Base-by-base conservation (phyloP, 2,329 filamentous ascomycete species). In the Penicillium psychrosexuale region DNA sequence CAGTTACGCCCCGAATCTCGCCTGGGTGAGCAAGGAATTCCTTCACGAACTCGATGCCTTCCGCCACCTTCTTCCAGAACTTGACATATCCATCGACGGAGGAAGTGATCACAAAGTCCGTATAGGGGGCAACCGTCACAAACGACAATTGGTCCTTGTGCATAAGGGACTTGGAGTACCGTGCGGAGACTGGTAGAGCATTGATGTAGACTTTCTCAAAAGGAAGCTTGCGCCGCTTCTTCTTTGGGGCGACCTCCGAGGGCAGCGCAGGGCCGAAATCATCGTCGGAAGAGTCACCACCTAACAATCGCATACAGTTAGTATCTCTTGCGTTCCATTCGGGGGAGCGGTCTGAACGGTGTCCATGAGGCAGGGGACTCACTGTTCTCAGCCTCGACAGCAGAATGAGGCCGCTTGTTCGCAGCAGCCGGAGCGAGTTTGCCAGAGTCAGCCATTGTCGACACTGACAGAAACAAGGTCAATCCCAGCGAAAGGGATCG, bases 131-230 rank as follows among this genome's bases (percentile, higher is more conserved):
- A 72, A 96, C 86, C 12, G 87, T 95, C 60, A 90, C 84, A 67
- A 92, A 97, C 54, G 88, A 84, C 47, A 99, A 77, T 75, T 96
- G 91, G 64, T 99, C 94, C 77, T 93, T 92, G 82, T 99, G 94
- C 95, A 99, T 99, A 68, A 99, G 80, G 43, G 94, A 97, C 69
- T 92, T 96, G 55, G 89, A 96, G 76, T 99, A 99, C 43, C 90
- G 88, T 36, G 81, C 68, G 19, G 90, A 89, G 47, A 84, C 84
- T 5, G 94, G 94, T 36, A 99, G 82, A 37, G 94, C 93, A 55
- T 90, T 90, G 60, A 97, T 80, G 75, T 97, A 97, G 66, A 97
- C 86, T 73, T 94, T 96, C 76, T 97, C 93, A 77, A 97, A 93
- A 1, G 90, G 91, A 2, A 99, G 85, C 65, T 90, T 90, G 66